These are phyloP conservation scores for Gynandropsis gynandra DNA, from an alignment of 345 rosid genomes.

Conservation along the genomic window DNA sequence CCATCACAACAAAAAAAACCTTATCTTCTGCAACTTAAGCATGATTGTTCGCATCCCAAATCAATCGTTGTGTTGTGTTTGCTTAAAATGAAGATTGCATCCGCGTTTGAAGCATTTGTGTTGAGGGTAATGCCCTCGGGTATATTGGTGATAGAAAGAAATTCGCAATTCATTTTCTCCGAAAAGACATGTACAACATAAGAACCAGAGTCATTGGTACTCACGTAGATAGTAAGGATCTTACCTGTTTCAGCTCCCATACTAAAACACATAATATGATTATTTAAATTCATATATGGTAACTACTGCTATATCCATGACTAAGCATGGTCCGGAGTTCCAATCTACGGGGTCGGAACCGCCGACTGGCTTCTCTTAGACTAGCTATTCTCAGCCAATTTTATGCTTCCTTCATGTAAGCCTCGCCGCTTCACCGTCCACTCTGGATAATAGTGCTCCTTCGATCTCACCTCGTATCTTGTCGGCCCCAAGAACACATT, in stretches of 20 bases:
- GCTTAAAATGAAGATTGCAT: too few species aligned
- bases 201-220: background rate
- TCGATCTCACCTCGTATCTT: conserved; percentile 29
- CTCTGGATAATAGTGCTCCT: conserved; percentile 58
- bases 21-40: too few species aligned
- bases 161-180: too few species aligned
- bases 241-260: background rate
- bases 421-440: conserved; percentile 60
- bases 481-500: conserved; percentile 63
- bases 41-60: too few species aligned
- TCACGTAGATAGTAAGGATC: background rate
- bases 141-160: too few species aligned
- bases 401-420: conserved; percentile 52
- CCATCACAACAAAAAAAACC: too few species aligned
- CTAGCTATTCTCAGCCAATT: conserved; percentile 63
- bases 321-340: conserved; percentile 46
- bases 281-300: background rate
- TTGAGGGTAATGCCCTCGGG: too few species aligned
- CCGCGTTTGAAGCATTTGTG: too few species aligned
- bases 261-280: too few species aligned
- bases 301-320: conserved; percentile 1
- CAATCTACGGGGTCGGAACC: conserved; percentile 37
- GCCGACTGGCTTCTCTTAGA: conserved; percentile 59
- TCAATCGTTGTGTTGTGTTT: too few species aligned
- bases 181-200: too few species aligned